A percentile compares a stretch with the other conserved stretches of the same genome.
These are phyloP conservation scores for Auxenochlorella pyrenoidosa DNA, from an alignment of 139 green algal species.

Conservation along the genomic window DNA sequence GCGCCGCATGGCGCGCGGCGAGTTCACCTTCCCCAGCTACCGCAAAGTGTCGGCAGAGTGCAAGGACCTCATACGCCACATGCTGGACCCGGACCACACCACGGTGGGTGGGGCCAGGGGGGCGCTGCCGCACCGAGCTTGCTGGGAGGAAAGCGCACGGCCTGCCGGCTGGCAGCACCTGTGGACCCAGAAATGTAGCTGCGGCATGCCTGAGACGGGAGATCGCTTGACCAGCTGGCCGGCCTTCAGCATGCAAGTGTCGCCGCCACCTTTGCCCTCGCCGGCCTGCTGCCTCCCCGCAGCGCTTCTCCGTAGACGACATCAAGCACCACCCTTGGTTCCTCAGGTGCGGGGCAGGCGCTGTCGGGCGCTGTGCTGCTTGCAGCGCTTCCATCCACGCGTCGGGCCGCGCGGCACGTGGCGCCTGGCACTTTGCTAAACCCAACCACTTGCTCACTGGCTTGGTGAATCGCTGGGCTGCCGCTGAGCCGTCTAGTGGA, in stretches of 20 bases:
- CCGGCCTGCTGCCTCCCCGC: neutral
- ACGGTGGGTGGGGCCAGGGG: neutral
- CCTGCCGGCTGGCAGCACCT: no score
- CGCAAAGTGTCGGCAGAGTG: neutral
- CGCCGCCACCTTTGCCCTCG: neutral
- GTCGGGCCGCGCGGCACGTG: no score
- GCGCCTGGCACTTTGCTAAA: neutral
- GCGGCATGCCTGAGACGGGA: no score
- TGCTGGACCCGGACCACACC: constrained; percentile 8
- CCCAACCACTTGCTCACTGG: no score
- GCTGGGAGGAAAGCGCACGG: no score
- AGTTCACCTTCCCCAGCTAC: neutral
- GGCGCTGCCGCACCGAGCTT: no score
- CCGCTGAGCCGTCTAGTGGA: no score
- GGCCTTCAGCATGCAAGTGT: neutral
- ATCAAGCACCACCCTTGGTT: constrained; percentile 23
- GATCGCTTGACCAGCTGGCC: no score
- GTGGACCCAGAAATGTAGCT: no score
- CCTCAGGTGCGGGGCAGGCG: neutral
- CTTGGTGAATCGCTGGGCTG: neutral
- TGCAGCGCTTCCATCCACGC: no score
- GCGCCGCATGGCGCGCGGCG: constrained; percentile 1
- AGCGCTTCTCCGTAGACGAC: constrained; percentile 4
- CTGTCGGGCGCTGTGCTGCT: no score
- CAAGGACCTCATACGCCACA: neutral